Evolutionary conservation across 2,329 filamentous ascomycete genomes (phyloP).

Genomic region (Xylariaceae sp.): DNA sequence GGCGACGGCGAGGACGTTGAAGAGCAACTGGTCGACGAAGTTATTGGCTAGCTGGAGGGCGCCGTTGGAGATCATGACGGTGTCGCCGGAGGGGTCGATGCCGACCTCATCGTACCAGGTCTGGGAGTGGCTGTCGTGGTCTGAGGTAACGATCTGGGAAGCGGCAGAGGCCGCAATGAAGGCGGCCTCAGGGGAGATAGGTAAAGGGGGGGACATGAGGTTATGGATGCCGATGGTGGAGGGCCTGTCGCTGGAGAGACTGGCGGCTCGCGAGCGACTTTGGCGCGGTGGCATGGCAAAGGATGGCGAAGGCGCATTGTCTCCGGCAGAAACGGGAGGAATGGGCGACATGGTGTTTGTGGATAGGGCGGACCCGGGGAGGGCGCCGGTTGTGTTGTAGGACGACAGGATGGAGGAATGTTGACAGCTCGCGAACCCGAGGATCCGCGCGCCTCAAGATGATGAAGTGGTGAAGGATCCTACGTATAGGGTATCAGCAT

Average conservation of each 20-base stretch:
- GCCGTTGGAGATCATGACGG: conserved; percentile 66
- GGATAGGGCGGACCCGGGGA: conserved; percentile 22
- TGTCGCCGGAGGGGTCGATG: conserved; percentile 61
- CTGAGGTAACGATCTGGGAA: conserved; percentile 85
- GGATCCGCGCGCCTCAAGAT: conserved; percentile 10
- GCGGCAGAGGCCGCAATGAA: conserved; percentile 88
- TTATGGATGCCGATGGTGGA: conserved; percentile 53
- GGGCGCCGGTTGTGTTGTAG: conserved; percentile 22
- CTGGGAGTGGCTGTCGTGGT: conserved; percentile 72
- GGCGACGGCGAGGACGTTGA: conserved; percentile 78
- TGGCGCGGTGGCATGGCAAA: conserved; percentile 18
- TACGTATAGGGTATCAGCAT: no score
- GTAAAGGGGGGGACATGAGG: conserved; percentile 62
- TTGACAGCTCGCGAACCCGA: conserved; percentile 21
- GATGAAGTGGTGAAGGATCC: no score
- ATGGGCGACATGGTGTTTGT: conserved; percentile 24
- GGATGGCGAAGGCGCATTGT: conserved; percentile 19
- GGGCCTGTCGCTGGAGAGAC: conserved; percentile 67
- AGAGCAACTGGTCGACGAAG: conserved; percentile 90
- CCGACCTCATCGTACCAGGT: conserved; percentile 67
- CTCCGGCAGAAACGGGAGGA: conserved; percentile 20
- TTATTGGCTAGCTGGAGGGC: conserved; percentile 79
- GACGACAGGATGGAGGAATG: conserved; percentile 21
- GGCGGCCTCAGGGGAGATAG: conserved; percentile 70
- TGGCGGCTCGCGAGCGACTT: conserved; percentile 50